Conservation (phyloP, 1,284 basidiomycete species). For the Fomitopsis betulina region DNA sequence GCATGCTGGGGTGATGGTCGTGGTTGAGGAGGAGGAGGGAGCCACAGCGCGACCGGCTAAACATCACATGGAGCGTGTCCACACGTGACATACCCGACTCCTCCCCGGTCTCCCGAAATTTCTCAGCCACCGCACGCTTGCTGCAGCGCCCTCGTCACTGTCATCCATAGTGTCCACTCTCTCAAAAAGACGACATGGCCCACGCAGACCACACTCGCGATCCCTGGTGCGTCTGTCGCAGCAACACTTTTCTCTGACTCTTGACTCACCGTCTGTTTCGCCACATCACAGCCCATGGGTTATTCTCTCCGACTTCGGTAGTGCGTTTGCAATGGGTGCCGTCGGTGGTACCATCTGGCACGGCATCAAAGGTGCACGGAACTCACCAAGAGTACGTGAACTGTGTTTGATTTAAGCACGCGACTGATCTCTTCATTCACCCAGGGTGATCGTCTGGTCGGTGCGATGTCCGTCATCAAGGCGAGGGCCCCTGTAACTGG, state of each 20-base stretch:
- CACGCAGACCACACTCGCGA: conserved; percentile 92
- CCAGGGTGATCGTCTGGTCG: conserved; percentile 90
- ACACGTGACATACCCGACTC: conserved; percentile 21
- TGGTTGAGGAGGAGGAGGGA: conserved; percentile 12
- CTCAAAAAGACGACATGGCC: conserved; percentile 45
- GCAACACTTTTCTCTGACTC: background rate
- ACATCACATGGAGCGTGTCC: conserved; percentile 23
- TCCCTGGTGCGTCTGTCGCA: conserved; percentile 61
- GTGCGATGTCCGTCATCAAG: conserved; percentile 96
- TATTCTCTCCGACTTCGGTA: conserved; percentile 97
- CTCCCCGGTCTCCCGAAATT: conserved; percentile 20
- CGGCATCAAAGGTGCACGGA: conserved; percentile 96
- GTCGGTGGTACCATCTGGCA: conserved; percentile 98
- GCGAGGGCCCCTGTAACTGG: conserved; percentile 97
- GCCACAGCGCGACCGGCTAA: conserved; percentile 21
- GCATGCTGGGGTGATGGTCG: conserved; percentile 16
- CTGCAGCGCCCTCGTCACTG: conserved; percentile 12
- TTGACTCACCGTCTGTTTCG: background rate
- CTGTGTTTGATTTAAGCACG: background rate
- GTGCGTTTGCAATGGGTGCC: conserved; percentile 94
- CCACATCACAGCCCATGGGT: conserved; percentile 82
- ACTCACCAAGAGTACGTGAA: conserved; percentile 82
- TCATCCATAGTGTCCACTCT: conserved; percentile 14
- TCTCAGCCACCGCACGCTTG: conserved; percentile 11
- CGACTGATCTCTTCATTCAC: background rate